A percentile compares a stretch with the other conserved stretches of the same genome.
These are phyloP conservation scores for Mycotypha africana DNA, from an alignment of 371 early-diverging fungal genomes.

Conservation along the genomic window DNA sequence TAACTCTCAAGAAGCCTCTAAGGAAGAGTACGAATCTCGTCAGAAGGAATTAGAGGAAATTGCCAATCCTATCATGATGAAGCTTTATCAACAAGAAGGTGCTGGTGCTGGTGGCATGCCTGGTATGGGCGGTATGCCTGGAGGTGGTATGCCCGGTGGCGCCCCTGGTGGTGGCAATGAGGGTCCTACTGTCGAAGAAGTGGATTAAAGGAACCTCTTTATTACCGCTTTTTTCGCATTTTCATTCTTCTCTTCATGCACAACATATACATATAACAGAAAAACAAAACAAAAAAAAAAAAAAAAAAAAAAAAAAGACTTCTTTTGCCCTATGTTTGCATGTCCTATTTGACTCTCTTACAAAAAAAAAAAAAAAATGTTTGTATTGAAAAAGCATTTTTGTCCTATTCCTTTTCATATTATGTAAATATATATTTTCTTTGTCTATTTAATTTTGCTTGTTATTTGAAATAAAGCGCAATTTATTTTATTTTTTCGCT, in stretches of 20 bases:
- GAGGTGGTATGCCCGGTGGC: slow-evolving; percentile 75
- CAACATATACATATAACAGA: background rate
- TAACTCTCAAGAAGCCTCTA: slow-evolving; percentile 76
- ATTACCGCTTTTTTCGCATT: background rate
- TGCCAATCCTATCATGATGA: slow-evolving; percentile 87
- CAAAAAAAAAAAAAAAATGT: background rate
- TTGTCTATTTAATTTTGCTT: too few relatives aligned
- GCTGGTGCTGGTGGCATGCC: slow-evolving; percentile 58
- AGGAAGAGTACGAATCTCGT: slow-evolving; percentile 84
- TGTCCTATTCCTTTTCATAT: too few relatives aligned
- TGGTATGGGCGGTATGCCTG: slow-evolving; percentile 54
- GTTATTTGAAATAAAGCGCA: too few relatives aligned
- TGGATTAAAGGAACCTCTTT: slow-evolving; percentile 46
- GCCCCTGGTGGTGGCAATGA: slow-evolving; percentile 55
- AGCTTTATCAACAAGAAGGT: slow-evolving; percentile 54
- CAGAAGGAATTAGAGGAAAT: slow-evolving; percentile 85
- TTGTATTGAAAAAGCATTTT: too few relatives aligned
- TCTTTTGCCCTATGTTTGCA: background rate
- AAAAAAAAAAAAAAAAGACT: background rate
- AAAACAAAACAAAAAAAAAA: too few relatives aligned
- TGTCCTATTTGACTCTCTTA: background rate
- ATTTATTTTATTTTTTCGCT: too few relatives aligned
- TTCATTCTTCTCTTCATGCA: background rate
- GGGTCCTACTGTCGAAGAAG: slow-evolving; percentile 44
- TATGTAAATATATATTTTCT: too few relatives aligned